Evolutionary conservation across 2,329 filamentous ascomycete genomes (phyloP).

Genomic region (Stagonosporopsis cucurbitacearum): DNA sequence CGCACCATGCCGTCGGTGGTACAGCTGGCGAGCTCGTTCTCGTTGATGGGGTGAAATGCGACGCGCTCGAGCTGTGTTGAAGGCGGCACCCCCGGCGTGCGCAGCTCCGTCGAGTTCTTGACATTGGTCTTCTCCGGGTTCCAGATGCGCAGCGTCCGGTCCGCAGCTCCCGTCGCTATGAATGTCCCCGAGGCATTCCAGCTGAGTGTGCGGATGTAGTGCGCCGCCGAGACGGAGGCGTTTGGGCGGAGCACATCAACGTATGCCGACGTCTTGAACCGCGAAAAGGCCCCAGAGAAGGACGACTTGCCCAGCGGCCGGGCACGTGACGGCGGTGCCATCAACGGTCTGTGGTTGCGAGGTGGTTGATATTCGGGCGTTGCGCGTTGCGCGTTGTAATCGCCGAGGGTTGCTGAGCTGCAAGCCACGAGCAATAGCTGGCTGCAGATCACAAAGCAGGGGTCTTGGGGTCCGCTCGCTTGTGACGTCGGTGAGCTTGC

Average conservation of each 20-base stretch:
- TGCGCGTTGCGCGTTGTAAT: neutral
- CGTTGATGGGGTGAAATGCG: constrained; percentile 77
- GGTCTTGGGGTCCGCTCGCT: neutral
- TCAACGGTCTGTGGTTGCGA: constrained; percentile 11
- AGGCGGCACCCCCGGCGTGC: constrained; percentile 58
- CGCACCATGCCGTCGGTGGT: constrained; percentile 76
- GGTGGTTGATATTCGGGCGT: neutral
- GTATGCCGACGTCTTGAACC: constrained; percentile 74
- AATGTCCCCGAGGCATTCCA: constrained; percentile 88
- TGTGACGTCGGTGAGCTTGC: neutral
- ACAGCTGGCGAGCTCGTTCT: constrained; percentile 77
- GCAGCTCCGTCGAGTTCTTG: constrained; percentile 78
- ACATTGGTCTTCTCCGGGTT: constrained; percentile 78
- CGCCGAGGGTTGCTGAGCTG: neutral
- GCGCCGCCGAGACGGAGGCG: constrained; percentile 40
- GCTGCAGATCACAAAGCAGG: neutral
- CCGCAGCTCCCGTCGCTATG: constrained; percentile 79
- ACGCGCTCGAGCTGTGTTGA: constrained; percentile 69
- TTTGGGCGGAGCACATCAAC: constrained; percentile 48
- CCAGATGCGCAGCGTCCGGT: constrained; percentile 78
- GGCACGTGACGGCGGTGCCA: constrained; percentile 54
- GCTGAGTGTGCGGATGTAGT: constrained; percentile 72
- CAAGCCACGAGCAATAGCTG: neutral
- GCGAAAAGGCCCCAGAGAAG: constrained; percentile 71
- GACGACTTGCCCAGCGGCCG: constrained; percentile 71